Base-by-base conservation (phyloP, 1,284 basidiomycete genomes). In the Pyrrhoderma noxium region DNA sequence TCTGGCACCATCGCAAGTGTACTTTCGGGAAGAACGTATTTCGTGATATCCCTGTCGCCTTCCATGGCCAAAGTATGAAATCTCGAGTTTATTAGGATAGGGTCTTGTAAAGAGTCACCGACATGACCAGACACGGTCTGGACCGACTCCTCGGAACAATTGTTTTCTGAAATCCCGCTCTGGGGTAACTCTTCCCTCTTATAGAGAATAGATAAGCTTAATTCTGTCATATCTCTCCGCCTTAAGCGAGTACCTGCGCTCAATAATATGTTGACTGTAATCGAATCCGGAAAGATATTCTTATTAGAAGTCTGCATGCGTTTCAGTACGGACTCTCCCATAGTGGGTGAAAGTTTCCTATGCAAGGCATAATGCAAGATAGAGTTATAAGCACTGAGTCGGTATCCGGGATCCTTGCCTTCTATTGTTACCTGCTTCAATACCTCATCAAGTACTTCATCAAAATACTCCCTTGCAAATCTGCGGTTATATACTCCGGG, bases 301-400 rank as follows among this genome's bases (percentile, higher is more conserved):
- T 40, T 5, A 5, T 22, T 16, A 11, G 9, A 11, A 16, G 11
- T 40, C 22, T 65, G 65, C 79, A 85, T 83, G 54, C 84, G 76
- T 7, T 73, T 58, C 14, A 86, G 60, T 3, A 87, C 63, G 8
- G 60, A 56, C 4, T 70, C 61, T 0, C 76, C 82, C 21, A 77
- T 65, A 0, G 57, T 51, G 8, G 74, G 65, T 2, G 80, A 80
- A 27, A 73, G 64, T n/a, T 75, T 74, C 56, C 84, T 72, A 1
- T 75, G 74, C 34, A 89, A 69, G 1, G 80, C 66, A 63, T 87
- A 88, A 53, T 80, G 72, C 2, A 89, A 59, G 22, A 89, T 73
- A 0, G 79, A 58, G 61, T 87, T 84, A 65, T 79, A 85, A 0
- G 76, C 34, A 11, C 14, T 22, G 16, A 43, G 25, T 11, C 31